A percentile compares a stretch with the other conserved stretches of the same genome.
Conservation (phyloP, 805 yeast genomes). For the Ogataea zsoltii region DNA sequence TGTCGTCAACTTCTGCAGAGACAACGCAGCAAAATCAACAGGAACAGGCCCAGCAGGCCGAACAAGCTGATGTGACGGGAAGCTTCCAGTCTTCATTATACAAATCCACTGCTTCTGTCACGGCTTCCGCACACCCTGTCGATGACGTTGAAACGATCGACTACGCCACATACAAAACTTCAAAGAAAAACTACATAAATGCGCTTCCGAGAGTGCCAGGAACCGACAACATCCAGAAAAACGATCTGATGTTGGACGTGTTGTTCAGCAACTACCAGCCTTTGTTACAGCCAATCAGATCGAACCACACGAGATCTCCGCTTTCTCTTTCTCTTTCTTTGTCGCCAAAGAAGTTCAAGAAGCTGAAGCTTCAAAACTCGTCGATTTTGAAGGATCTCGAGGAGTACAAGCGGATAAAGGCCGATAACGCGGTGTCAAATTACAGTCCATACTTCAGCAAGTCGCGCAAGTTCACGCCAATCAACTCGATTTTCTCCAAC, state of each 20-base stretch:
- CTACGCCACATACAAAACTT: conserved; percentile 7
- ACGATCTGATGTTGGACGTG: conserved; percentile 30
- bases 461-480: conserved; percentile 26
- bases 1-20: conserved; percentile 6
- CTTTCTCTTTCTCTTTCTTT: conserved; percentile 16
- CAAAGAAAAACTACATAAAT: conserved; percentile 28
- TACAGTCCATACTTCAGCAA: conserved; percentile 33
- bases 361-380: conserved; percentile 19
- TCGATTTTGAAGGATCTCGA: conserved; percentile 31
- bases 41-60: conserved; percentile 7
- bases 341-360: conserved; percentile 23
- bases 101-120: too few relatives aligned
- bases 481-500: conserved; percentile 33
- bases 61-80: not conserved
- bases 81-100: too few relatives aligned
- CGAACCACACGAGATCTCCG: conserved; percentile 30
- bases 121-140: not conserved
- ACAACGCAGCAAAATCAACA: conserved; percentile 7
- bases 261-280: conserved; percentile 33
- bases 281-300: conserved; percentile 30
- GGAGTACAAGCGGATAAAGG: conserved; percentile 27
- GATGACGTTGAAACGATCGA: conserved; percentile 3
- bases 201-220: conserved; percentile 36
- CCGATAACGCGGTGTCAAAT: conserved; percentile 18
- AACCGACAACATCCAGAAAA: conserved; percentile 33